Evolutionary conservation across 208 protist genomes (phyloP).

Genomic region (Tritrichomonas musculus): DNA sequence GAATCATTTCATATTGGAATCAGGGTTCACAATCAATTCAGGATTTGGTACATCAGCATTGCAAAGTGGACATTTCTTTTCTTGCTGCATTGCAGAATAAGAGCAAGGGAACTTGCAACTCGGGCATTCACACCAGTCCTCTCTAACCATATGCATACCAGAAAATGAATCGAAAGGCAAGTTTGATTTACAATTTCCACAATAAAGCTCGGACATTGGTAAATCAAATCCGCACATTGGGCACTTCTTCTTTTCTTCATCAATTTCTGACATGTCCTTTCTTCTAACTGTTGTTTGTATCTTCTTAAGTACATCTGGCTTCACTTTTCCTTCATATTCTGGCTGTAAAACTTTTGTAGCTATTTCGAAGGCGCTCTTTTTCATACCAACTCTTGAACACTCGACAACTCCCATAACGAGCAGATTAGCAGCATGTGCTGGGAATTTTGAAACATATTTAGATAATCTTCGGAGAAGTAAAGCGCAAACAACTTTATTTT

Average conservation of each 20-base stretch:
- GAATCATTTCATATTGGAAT: too few relatives aligned
- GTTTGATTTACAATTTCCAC: neutral
- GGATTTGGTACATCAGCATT: neutral
- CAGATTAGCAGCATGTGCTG: neutral
- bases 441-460: constrained; percentile 12
- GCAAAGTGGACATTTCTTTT: neutral
- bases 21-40: neutral
- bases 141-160: neutral
- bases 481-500: neutral
- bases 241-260: neutral
- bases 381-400: neutral
- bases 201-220: neutral
- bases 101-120: neutral
- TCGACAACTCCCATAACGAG: neutral
- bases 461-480: neutral
- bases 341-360: neutral
- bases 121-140: constrained; percentile 4
- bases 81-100: neutral
- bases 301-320: neutral
- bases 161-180: neutral
- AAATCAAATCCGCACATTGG: neutral
- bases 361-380: neutral
- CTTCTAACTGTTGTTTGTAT: constrained; percentile 28
- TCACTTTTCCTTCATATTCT: neutral
- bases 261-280: neutral